Base-by-base conservation (phyloP, 1,139 yeast genomes). In the Pichiaceae sp. region DNA sequence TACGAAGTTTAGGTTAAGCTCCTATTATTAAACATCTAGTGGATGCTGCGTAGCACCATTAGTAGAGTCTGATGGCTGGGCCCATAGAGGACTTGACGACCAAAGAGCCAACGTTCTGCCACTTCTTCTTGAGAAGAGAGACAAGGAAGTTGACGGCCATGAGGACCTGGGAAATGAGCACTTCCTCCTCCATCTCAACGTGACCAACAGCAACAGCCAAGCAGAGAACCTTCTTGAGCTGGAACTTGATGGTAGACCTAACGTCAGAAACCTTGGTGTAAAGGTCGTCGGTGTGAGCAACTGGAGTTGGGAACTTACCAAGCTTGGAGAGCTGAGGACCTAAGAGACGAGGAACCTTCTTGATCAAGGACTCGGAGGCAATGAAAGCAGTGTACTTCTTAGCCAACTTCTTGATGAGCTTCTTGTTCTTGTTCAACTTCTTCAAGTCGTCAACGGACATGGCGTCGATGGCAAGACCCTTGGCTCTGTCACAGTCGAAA, bases 251-350 rank as follows among this genome's bases (percentile, higher is more conserved):
- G 80, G 99, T 93, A 54, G 98, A 87, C 78, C 84, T 89, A 62
- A 91, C 98, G 66, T 93, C 99, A 60, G 75, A 80, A 62, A 93
- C 93, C 86, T 91, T 91, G 57, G 78, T 66, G 81, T 85, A 84
- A 67, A 93, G 81, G 71, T 93, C 98, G 68, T 93, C 99, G 70
- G 85, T 78, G 84, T 91, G 98, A 52, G 98, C 91, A 61, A 93
- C 97, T 72, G 99, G 98, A 69, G 98, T 89, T 72, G 99, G 99
- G 95, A 93, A 93, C 89, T 93, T 93, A 84, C 98, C 98, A 68
- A 97, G 98, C 86, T 93, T 93, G 59, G 98, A 93, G 68, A 93
- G 89, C 72, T 93, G 96, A 70, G 99, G 99, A 76, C 99, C 99
- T 68, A 93, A 82, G 67, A 93, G 82, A 82, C 99, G 93, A 73